Base-by-base conservation (phyloP, 2,329 filamentous ascomycete genomes). In the Chalaropsis ovoidea region DNA sequence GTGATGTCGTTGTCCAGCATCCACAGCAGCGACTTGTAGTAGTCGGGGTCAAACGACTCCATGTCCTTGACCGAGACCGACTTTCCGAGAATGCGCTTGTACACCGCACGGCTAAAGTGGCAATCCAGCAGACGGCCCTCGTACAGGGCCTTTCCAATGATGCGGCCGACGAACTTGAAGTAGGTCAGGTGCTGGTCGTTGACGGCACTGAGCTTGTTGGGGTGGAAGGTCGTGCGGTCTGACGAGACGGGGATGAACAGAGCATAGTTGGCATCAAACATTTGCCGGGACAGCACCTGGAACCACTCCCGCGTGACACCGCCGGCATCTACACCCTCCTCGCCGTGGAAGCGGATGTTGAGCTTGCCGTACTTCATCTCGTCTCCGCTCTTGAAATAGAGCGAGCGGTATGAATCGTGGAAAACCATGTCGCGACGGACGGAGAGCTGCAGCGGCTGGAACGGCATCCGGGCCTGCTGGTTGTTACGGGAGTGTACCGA, bases 341-440 rank as follows among this genome's bases (percentile, higher is more conserved):
- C 94, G 42, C 91, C 91, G 71, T 94, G 89, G 83, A 99, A 99
- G 64, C 93, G 87, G 71, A 99, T 95, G 75, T 92, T 99, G 69
- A 99, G 84, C 77, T 99, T 99, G 71, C 95, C 94, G 74, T 95
- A 96, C 77, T 99, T 99, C 85, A 99, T 95, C 77, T 99, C 95
- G 69, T 96, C 91, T 31, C 90, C 90, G 47, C 82, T 85, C 81
- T 97, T 97, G 85, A 94, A 99, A 77, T 96, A 96, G 56, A 99
- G 82, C n/a, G 89, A 91, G 75, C 92, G 94, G 85, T 95, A 99
- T 0, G 94, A 99, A 76, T 99, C 94, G 70, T 96, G 85, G 86
- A 99, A 99, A 62, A 99, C 92, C 70, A 95, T 89, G 67, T 96
- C 90, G 72, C 94, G 89, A 67, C 95, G 89, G 67, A 99, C 89